Base-by-base conservation (phyloP, 192 early-diverging fungal species). In the Dimargaris cristalligena region DNA sequence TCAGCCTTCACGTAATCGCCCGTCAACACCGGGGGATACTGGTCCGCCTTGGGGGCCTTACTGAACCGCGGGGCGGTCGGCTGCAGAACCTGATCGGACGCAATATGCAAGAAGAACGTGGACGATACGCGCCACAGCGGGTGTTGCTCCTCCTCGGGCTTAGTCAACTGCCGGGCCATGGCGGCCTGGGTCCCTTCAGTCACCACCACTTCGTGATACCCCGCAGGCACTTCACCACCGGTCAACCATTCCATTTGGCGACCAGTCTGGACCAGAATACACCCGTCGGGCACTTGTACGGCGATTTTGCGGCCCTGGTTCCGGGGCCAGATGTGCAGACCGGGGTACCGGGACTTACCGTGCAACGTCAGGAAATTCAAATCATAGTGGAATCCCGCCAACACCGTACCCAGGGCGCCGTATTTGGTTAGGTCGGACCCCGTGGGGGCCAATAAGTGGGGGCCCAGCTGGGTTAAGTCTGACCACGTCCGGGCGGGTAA, bases 101-200 rank as follows among this genome's bases (percentile, higher is more conserved):
- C 78, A 61, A 83, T 76, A 62, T 86, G 82, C 65, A 75, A 77
- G 65, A 86, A 86, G 56, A 86, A 67, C 22, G 84, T 86, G 10
- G 81, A 84, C 23, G 82, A 84, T 41, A 86, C 79, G 30, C 84
- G 63, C 84, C 84, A 86, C 30, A 81, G 59, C 10, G 83, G 83
- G 18, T 80, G 68, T 45, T 68, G 61, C 47, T 23, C 44, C 23
- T 38, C 35, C 46, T 22, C 61, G 28, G 29, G 18, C 13, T 14
- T 26, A 16, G 52, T 72, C 67, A 57, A 69, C 62, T 77, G 73
- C 54, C 73, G 70, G 59, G 77, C 71, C 45, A 84, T 80, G 35
- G 60, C 67, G 31, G 62, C 63, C 22, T 77, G 60, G 0, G 84
- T 84, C 0, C 62, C 62, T 51, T 79, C 69, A 28, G 77, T 79